A percentile compares a stretch with the other conserved stretches of the same genome.
Evolutionary conservation across 2,329 filamentous ascomycete species (phyloP).

Genomic region (Penicillium corylophilum): DNA sequence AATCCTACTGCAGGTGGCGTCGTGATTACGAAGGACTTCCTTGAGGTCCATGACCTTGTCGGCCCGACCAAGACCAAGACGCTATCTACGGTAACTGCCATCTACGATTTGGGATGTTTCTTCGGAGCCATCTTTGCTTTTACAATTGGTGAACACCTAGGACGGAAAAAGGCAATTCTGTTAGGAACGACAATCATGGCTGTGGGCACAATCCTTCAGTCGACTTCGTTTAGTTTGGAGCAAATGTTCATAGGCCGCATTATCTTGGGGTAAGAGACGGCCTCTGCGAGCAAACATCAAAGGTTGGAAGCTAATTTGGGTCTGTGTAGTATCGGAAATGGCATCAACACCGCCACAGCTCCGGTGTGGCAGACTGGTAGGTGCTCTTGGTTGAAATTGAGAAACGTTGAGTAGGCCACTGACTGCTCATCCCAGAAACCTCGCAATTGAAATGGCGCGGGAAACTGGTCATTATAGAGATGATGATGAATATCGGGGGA

Average conservation of each 20-base stretch:
- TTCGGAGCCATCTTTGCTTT: conserved; percentile 52
- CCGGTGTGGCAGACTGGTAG: conserved; percentile 49
- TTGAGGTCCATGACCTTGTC: conserved; percentile 46
- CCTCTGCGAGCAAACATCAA: conserved; percentile 32
- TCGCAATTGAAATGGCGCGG: conserved; percentile 47
- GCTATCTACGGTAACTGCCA: conserved; percentile 41
- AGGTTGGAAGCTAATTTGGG: background rate
- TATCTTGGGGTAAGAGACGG: conserved; percentile 38
- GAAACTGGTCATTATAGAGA: conserved; percentile 49
- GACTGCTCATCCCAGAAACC: conserved; percentile 37
- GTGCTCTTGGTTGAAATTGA: background rate
- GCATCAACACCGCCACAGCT: conserved; percentile 52
- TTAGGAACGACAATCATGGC: conserved; percentile 50
- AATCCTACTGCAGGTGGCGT: conserved; percentile 47
- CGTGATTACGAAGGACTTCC: conserved; percentile 53
- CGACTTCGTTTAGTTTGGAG: conserved; percentile 44
- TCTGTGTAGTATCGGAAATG: conserved; percentile 9
- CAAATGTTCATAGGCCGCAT: conserved; percentile 54
- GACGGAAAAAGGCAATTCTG: conserved; percentile 48
- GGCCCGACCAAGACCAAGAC: conserved; percentile 30
- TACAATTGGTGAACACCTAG: conserved; percentile 46
- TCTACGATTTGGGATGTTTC: conserved; percentile 61
- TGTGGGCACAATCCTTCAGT: conserved; percentile 51
- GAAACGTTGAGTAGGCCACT: background rate
- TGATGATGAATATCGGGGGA: conserved; percentile 53